Evolutionary conservation across 73 alveolate genomes (phyloP).

Genomic region (Halteria grandinella): DNA sequence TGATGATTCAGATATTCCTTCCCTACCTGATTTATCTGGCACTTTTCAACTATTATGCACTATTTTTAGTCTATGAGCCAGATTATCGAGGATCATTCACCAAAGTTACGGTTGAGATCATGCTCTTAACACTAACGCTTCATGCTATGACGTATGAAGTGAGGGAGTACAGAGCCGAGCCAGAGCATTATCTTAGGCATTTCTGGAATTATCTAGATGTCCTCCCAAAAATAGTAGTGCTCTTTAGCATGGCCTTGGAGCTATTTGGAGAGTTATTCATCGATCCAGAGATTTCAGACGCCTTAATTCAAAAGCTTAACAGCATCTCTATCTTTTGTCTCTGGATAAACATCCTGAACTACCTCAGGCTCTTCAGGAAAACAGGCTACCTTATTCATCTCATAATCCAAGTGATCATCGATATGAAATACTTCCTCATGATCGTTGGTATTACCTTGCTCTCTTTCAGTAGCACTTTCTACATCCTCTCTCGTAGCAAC

Average conservation of each 20-base stretch:
- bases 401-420: not conserved
- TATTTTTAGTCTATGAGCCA: not conserved
- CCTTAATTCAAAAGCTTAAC: not conserved
- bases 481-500: not conserved
- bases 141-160: not conserved
- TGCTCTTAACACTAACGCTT: not conserved
- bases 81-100: not conserved
- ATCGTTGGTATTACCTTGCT: not conserved
- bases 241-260: not conserved
- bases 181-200: not conserved
- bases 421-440: not conserved
- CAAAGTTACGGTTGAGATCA: not conserved
- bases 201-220: not conserved
- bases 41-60: not conserved
- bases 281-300: not conserved
- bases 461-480: not conserved
- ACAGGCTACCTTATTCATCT: not conserved
- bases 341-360: constrained; percentile 22
- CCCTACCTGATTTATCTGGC: not conserved
- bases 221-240: not conserved
- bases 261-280: not conserved
- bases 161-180: not conserved
- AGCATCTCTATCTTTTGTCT: not conserved
- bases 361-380: constrained; percentile 1
- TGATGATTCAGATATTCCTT: not conserved